Percentiles rank a stretch among this genome's conserved stretches.
Conservation (phyloP, 306 rosid species). For the Potentilla sterilis region DNA sequence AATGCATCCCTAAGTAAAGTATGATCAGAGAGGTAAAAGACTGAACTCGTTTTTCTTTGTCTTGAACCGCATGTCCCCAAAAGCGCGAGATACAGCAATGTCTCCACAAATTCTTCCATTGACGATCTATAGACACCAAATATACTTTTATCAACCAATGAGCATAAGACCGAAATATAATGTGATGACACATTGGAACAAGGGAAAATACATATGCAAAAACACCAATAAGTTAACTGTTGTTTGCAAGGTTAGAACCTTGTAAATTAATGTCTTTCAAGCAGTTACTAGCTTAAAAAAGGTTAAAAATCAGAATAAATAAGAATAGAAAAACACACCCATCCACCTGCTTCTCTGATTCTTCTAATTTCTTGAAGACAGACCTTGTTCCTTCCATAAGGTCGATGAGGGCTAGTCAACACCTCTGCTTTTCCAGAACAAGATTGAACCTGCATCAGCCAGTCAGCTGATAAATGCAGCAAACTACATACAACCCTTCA, state of each 20-base stretch:
- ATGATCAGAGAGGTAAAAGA: constrained; percentile 31
- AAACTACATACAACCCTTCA: neutral
- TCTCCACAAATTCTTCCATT: constrained; percentile 98
- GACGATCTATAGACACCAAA: constrained; percentile 50
- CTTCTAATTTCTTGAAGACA: constrained; percentile 89
- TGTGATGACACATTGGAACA: neutral
- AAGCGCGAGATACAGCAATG: constrained; percentile 95
- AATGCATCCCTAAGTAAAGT: constrained; percentile 10
- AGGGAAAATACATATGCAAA: neutral
- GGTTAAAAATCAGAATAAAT: neutral
- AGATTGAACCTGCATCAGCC: constrained; percentile 67
- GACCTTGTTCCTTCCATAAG: constrained; percentile 76
- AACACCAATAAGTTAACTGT: neutral
- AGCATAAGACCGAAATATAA: neutral
- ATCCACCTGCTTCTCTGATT: constrained; percentile 99
- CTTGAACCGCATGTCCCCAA: constrained; percentile 91
- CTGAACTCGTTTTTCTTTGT: constrained; percentile 85
- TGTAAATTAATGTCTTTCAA: neutral
- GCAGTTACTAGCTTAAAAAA: constrained; percentile 3
- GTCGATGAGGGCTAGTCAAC: constrained; percentile 85
- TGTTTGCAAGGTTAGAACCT: neutral
- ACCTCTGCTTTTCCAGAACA: constrained; percentile 80
- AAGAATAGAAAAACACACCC: constrained; percentile 91
- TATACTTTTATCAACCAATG: constrained; percentile 7
- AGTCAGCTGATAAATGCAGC: constrained; percentile 11